phyloP scores from a whole-genome alignment of 306 rosid species.

The Sophora flavescens region DNA sequence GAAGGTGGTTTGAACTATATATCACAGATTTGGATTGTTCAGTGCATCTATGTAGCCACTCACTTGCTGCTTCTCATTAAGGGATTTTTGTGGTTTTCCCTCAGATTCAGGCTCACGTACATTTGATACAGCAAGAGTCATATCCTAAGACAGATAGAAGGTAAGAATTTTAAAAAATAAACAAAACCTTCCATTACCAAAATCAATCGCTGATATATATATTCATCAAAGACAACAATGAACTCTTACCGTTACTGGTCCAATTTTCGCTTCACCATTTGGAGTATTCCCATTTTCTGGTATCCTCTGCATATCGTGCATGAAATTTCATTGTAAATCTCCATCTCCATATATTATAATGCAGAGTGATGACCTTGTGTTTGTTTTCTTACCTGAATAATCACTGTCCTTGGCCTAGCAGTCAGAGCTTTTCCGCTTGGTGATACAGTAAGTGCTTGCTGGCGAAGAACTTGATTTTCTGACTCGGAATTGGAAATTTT shows the following conservation, averaged over 20 bases:
- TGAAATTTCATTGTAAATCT: slow-evolving; percentile 37
- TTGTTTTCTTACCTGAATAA: slow-evolving; percentile 77
- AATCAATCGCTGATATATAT: slow-evolving; percentile 22
- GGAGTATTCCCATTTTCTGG: slow-evolving; percentile 87
- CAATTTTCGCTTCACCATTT: slow-evolving; percentile 77
- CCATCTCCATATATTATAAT: slow-evolving; percentile 24
- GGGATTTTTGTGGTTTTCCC: slow-evolving; percentile 98
- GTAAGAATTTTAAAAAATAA: slow-evolving; percentile 31
- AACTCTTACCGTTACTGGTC: slow-evolving; percentile 75
- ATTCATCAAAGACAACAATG: slow-evolving; percentile 41
- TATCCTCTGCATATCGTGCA: slow-evolving; percentile 80
- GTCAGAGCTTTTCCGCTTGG: slow-evolving; percentile 87
- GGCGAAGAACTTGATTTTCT: slow-evolving; percentile 99
- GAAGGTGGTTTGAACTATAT: slow-evolving; percentile 28
- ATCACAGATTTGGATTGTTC: slow-evolving; percentile 40
- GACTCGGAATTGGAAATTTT: slow-evolving; percentile 96
- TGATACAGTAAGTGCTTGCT: slow-evolving; percentile 95
- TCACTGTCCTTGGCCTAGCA: slow-evolving; percentile 80
- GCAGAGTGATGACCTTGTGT: slow-evolving; percentile 32
- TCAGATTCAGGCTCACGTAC: slow-evolving; percentile 97
- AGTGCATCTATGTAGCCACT: slow-evolving; percentile 50
- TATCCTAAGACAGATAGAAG: slow-evolving; percentile 66
- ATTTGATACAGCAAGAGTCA: slow-evolving; percentile 77
- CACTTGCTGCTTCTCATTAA: slow-evolving; percentile 98
- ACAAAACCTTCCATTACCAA: slow-evolving; percentile 12